phyloP scores from a whole-genome alignment of 2,329 filamentous ascomycete genomes.

The Colletotrichum noveboracense region DNA sequence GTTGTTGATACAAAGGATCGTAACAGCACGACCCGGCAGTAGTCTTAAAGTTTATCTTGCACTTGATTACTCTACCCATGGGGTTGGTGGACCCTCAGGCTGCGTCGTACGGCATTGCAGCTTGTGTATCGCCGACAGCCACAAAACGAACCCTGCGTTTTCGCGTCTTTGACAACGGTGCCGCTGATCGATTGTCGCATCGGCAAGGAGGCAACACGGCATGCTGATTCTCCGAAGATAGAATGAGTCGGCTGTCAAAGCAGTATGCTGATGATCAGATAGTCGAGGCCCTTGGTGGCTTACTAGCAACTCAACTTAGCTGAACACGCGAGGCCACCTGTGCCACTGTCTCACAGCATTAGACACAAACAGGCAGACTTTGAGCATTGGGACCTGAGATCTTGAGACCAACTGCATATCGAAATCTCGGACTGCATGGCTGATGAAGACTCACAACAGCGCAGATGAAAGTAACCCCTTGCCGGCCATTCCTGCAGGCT shows the following conservation, averaged over 20 bases:
- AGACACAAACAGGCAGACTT: accelerated
- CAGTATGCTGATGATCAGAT: neutral
- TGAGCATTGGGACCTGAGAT: accelerated
- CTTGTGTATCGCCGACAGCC: accelerated
- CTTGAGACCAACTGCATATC: accelerated
- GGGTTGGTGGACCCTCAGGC: neutral
- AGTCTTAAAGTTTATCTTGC: neutral
- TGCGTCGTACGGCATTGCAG: neutral
- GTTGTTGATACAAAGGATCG: neutral
- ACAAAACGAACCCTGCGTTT: neutral
- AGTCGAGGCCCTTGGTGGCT: accelerated
- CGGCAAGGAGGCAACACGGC: accelerated
- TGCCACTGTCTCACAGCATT: accelerated
- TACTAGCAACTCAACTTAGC: accelerated
- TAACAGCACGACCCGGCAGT: neutral
- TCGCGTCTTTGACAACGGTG: neutral
- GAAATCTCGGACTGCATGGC: accelerated
- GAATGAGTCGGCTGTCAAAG: accelerated
- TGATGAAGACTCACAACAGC: neutral
- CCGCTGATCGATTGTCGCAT: neutral
- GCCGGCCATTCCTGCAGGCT: neutral
- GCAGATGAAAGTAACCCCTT: neutral
- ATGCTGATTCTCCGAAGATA: neutral
- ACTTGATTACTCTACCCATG: too few relatives aligned
- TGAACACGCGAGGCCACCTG: neutral